Percentiles rank a stretch among this genome's conserved stretches.
phyloP scores from a whole-genome alignment of 495 filamentous ascomycete genomes.

The Recurvomyces mirabilis region DNA sequence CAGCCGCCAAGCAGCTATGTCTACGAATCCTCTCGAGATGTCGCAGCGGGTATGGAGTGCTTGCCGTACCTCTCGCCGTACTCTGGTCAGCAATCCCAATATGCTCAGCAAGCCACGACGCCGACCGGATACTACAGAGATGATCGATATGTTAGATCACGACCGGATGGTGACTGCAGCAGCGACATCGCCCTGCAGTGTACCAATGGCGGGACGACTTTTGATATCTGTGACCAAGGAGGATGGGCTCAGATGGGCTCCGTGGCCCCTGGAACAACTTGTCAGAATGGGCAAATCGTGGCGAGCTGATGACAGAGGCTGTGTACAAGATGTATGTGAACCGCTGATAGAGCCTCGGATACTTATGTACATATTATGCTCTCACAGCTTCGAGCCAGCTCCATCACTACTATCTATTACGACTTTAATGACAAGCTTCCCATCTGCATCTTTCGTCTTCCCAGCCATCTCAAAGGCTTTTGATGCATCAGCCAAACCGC shows the following conservation, averaged over 20 bases:
- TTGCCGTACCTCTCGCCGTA: slow-evolving; percentile 17
- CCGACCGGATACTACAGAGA: slow-evolving; percentile 18
- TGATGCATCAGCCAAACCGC: slow-evolving; percentile 51
- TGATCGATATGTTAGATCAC: slow-evolving; percentile 16
- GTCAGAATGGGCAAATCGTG: slow-evolving; percentile 15
- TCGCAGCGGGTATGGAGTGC: slow-evolving; percentile 25
- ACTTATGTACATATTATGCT: too few species aligned
- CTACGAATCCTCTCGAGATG: slow-evolving; percentile 20
- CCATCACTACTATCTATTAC: slow-evolving; percentile 45
- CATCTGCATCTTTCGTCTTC: slow-evolving; percentile 62
- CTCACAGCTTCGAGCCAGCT: background rate
- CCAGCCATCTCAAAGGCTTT: slow-evolving; percentile 74
- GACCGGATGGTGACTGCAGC: slow-evolving; percentile 15
- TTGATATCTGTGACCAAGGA: slow-evolving; percentile 18
- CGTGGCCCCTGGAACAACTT: slow-evolving; percentile 15
- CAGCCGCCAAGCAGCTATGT: slow-evolving; percentile 7
- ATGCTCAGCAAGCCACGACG: slow-evolving; percentile 15
- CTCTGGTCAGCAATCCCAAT: slow-evolving; percentile 6
- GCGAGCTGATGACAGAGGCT: slow-evolving; percentile 1
- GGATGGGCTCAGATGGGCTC: slow-evolving; percentile 16
- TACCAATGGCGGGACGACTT: slow-evolving; percentile 9
- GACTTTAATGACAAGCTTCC: slow-evolving; percentile 75
- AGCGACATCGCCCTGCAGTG: slow-evolving; percentile 10
- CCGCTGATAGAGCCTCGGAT: too few species aligned
- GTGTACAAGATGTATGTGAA: too few species aligned